Evolutionary conservation across 1,139 yeast genomes (phyloP).

Genomic region (Suhomyces atakaporum): DNA sequence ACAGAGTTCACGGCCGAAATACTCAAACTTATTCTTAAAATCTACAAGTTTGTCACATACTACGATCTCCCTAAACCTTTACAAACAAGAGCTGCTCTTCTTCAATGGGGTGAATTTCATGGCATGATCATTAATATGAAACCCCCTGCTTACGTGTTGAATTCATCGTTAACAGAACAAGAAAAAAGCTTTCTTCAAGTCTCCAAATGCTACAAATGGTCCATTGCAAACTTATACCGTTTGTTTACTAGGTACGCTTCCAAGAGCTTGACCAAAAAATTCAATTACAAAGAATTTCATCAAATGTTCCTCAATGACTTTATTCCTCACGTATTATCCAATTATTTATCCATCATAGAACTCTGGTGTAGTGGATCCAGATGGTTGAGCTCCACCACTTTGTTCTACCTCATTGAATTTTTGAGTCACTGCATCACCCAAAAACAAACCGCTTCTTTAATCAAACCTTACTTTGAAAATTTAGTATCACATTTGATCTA

Average conservation of each 20-base stretch:
- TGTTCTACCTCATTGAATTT: slow-evolving; percentile 69
- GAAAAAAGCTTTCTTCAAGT: slow-evolving; percentile 42
- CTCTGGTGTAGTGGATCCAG: slow-evolving; percentile 65
- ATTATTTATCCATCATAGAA: slow-evolving; percentile 66
- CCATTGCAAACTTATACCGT: slow-evolving; percentile 75
- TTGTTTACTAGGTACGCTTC: slow-evolving; percentile 76
- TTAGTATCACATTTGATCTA: slow-evolving; percentile 73
- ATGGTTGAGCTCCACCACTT: slow-evolving; percentile 71
- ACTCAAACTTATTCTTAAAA: slow-evolving; percentile 72
- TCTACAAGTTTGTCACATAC: slow-evolving; percentile 80
- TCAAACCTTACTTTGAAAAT: slow-evolving; percentile 69
- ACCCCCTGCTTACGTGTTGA: slow-evolving; percentile 48
- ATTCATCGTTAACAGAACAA: slow-evolving; percentile 28
- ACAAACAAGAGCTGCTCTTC: slow-evolving; percentile 58
- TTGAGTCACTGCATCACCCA: slow-evolving; percentile 70
- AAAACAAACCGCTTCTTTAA: slow-evolving; percentile 67
- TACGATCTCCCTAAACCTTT: slow-evolving; percentile 73
- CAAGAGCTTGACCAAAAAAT: slow-evolving; percentile 47
- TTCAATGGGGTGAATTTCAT: slow-evolving; percentile 79
- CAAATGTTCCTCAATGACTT: slow-evolving; percentile 52
- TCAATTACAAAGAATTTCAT: slow-evolving; percentile 53
- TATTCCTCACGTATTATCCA: slow-evolving; percentile 71
- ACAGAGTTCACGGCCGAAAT: slow-evolving; percentile 67
- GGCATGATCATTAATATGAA: slow-evolving; percentile 64
- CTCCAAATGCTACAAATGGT: slow-evolving; percentile 86